A percentile compares a stretch with the other conserved stretches of the same genome.
Conservation (phyloP, 202 grass and related monocot species). For the Schoenoplectus tabernaemontani region DNA sequence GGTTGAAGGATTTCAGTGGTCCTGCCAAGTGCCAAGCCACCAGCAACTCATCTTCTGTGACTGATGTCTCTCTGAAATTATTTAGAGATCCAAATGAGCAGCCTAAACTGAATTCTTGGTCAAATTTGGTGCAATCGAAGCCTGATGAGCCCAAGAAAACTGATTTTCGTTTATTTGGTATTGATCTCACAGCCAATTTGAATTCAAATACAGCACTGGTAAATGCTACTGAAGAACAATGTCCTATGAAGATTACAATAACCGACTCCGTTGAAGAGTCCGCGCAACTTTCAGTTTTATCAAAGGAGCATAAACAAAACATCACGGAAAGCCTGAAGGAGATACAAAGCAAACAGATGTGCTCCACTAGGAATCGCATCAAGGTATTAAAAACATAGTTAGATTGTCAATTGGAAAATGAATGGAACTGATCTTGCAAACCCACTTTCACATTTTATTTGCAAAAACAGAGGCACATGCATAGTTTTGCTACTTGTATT, state of each 20-base stretch:
- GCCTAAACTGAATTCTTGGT: slow-evolving; percentile 21
- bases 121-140: neutral
- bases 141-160: slow-evolving; percentile 43
- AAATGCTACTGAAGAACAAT: slow-evolving; percentile 11
- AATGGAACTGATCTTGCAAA: neutral
- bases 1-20: slow-evolving; percentile 44
- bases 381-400: slow-evolving; percentile 41
- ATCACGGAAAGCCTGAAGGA: slow-evolving; percentile 49
- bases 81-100: slow-evolving; percentile 40
- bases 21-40: slow-evolving; percentile 25
- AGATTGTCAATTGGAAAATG: neutral
- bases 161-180: slow-evolving; percentile 62
- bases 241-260: slow-evolving; percentile 17
- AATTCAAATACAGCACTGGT: slow-evolving; percentile 9
- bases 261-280: slow-evolving; percentile 38
- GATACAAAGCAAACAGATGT: slow-evolving; percentile 56
- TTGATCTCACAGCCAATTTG: slow-evolving; percentile 46
- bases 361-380: slow-evolving; percentile 42
- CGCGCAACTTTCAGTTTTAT: slow-evolving; percentile 34
- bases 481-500: neutral
- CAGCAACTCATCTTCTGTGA: slow-evolving; percentile 44
- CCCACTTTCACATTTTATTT: neutral
- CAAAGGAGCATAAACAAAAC: slow-evolving; percentile 37
- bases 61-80: slow-evolving; percentile 36
- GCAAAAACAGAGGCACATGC: neutral